Evolutionary conservation across 2,329 filamentous ascomycete species (phyloP), one percentile per base, ranked within the genome.

Genomic region (Cylindrodendrum hubeiense): DNA sequence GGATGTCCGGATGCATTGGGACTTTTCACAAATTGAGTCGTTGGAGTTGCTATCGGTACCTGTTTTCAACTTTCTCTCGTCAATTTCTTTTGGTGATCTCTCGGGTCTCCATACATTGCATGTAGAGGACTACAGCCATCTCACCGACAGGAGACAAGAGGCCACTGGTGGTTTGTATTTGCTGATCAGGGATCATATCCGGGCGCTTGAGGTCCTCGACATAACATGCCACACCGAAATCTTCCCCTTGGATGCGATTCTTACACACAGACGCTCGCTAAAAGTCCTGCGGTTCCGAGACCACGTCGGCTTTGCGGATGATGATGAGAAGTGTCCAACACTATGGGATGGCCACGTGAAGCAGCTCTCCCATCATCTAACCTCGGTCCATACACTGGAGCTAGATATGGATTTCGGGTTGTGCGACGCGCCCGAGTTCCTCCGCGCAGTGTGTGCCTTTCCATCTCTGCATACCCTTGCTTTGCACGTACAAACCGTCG

Each of bases 111-210:
- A 77, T 13, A 75, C 70, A 1, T 72, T 86, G 2, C 78, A 79
- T 13, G 78, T 81, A 24, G 81, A 85, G n/a, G 84, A 86, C 64
- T 82, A 79, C 60, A 83, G 79, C 4, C 81, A 84, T 67, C 71
- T 76, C 4, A 69, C 75, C 1, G 78, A 83, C 53, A 71, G 71
- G 26, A 78, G 80, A 26, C 71, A 72, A 17, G 80, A 84, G 37
- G 80, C 80, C 0, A 85, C 84, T 0, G 50, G 69, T 21, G 69
- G 75, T 6, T 71, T 85, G n/a, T 77, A 81, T 61, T 4, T 68
- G 3, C 72, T 86, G 3, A 72, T 85, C n/a, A 74, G 71, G 46
- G 67, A 78, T 34, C 72, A 82, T 64, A 78, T 85, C 17, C 61
- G 65, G 12, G 76, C 77, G 3, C 79, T 84, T 3, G 68, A 76